Percentiles rank a stretch among this genome's conserved stretches.
Evolutionary conservation across 495 filamentous ascomycete species (phyloP).

Genomic region (Trichoderma orchidacearum): DNA sequence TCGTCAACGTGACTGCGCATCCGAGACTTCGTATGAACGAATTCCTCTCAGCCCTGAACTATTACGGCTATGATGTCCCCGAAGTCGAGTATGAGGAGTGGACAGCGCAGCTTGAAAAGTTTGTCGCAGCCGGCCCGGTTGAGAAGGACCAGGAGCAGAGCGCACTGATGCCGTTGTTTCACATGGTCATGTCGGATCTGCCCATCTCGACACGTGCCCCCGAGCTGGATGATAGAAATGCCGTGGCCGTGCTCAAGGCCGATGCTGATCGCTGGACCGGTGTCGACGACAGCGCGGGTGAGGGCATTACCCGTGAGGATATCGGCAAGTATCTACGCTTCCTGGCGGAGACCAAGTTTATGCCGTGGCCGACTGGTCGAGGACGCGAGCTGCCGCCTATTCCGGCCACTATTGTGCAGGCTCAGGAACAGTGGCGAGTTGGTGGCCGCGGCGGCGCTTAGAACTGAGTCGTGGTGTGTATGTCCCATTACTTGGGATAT

Average conservation of each 20-base stretch:
- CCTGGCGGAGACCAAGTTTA: slow-evolving; percentile 56
- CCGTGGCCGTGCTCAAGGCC: slow-evolving; percentile 43
- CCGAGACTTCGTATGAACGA: slow-evolving; percentile 69
- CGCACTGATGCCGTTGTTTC: slow-evolving; percentile 74
- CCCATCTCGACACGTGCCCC: slow-evolving; percentile 67
- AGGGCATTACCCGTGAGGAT: slow-evolving; percentile 49
- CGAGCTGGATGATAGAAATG: slow-evolving; percentile 66
- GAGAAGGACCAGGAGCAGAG: slow-evolving; percentile 47
- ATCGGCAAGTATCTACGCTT: slow-evolving; percentile 65
- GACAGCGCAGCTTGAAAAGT: slow-evolving; percentile 42
- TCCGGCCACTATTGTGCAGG: slow-evolving; percentile 34
- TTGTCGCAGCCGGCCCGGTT: slow-evolving; percentile 39
- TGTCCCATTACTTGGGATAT: too few relatives aligned
- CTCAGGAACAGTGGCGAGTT: slow-evolving; percentile 30
- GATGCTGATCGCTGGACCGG: slow-evolving; percentile 48
- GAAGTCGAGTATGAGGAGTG: slow-evolving; percentile 50
- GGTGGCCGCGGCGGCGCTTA: slow-evolving; percentile 30
- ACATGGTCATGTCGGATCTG: slow-evolving; percentile 71
- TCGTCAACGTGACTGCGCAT: slow-evolving; percentile 50
- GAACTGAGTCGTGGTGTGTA: too few relatives aligned
- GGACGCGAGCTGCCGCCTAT: slow-evolving; percentile 35
- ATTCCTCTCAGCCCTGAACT: slow-evolving; percentile 56
- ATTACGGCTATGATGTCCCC: slow-evolving; percentile 64
- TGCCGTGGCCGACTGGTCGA: slow-evolving; percentile 38
- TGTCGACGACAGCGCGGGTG: slow-evolving; percentile 46